These are phyloP conservation scores for Dacryopinax primogenitus DNA, from an alignment of 768 basidiomycete genomes.

Conservation along the genomic window DNA sequence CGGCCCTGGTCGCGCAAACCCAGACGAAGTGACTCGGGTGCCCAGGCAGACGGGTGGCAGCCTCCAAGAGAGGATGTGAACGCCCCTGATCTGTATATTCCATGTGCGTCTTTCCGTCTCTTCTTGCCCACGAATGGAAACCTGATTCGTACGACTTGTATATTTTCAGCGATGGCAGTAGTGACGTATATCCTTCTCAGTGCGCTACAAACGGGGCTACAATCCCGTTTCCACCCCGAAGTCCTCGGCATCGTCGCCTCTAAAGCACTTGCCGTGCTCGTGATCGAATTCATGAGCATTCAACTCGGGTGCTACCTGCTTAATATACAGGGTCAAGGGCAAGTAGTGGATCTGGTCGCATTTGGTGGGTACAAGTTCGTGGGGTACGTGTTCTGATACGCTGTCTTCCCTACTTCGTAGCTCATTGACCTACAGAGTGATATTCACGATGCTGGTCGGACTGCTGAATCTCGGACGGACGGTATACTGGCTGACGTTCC, in stretches of 20 bases:
- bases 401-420: neutral
- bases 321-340: slow-evolving; percentile 60
- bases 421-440: slow-evolving; percentile 44
- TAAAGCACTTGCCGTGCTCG: slow-evolving; percentile 67
- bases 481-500: slow-evolving; percentile 56
- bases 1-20: slow-evolving; percentile 69
- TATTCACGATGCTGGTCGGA: slow-evolving; percentile 60
- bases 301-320: slow-evolving; percentile 88
- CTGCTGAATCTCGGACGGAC: slow-evolving; percentile 51
- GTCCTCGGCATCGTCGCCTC: slow-evolving; percentile 79
- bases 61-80: slow-evolving; percentile 90
- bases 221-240: slow-evolving; percentile 73
- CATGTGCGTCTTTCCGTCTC: slow-evolving; percentile 38
- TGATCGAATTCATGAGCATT: slow-evolving; percentile 81
- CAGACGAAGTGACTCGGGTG: slow-evolving; percentile 46
- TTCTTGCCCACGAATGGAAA: slow-evolving; percentile 17
- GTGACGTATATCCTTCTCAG: slow-evolving; percentile 89
- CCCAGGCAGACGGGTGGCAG: slow-evolving; percentile 60
- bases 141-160: slow-evolving; percentile 8
- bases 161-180: slow-evolving; percentile 83
- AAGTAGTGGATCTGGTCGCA: slow-evolving; percentile 71
- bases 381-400: slow-evolving; percentile 43
- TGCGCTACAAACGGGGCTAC: slow-evolving; percentile 70
- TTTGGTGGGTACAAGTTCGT: slow-evolving; percentile 98
- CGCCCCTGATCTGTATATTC: slow-evolving; percentile 92